Evolutionary conservation across 2,329 filamentous ascomycete species (phyloP).

Genomic region (Graphiopsis chlorocephala): DNA sequence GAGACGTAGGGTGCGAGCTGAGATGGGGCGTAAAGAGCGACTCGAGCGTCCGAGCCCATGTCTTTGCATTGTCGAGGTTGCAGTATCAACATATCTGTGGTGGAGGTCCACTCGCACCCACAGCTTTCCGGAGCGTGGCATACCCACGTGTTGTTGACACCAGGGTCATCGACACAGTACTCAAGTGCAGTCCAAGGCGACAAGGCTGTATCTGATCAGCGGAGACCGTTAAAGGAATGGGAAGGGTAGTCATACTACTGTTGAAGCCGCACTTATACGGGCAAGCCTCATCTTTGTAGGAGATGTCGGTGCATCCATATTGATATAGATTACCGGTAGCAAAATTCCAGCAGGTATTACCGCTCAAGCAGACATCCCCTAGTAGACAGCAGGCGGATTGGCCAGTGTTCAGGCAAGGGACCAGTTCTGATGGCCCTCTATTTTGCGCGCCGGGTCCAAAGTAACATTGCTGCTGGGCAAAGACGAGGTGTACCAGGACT

Average conservation of each 20-base stretch:
- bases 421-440: conserved; percentile 26
- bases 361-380: conserved; percentile 30
- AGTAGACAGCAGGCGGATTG: conserved; percentile 29
- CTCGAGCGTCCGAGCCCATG: conserved; percentile 31
- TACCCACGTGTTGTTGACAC: conserved; percentile 29
- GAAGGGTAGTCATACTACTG: conserved; percentile 18
- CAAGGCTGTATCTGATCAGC: conserved; percentile 19
- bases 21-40: conserved; percentile 31
- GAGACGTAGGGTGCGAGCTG: conserved; percentile 29
- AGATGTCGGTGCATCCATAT: conserved; percentile 35
- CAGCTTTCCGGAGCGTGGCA: conserved; percentile 33
- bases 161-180: conserved; percentile 26
- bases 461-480: conserved; percentile 32
- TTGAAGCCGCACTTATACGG: conserved; percentile 33
- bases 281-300: conserved; percentile 28
- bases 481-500: background rate
- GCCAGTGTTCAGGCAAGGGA: conserved; percentile 27
- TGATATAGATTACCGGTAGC: conserved; percentile 29
- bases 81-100: conserved; percentile 23
- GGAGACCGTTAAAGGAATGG: background rate
- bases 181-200: conserved; percentile 32
- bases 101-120: conserved; percentile 29
- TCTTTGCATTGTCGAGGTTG: conserved; percentile 26
- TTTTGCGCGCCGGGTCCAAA: conserved; percentile 28
- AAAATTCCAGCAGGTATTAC: conserved; percentile 31